Percentiles rank a stretch among this genome's conserved stretches.
Conservation (phyloP, 225 moss, liverwort and hornwort genomes). For the Ulota crispa region DNA sequence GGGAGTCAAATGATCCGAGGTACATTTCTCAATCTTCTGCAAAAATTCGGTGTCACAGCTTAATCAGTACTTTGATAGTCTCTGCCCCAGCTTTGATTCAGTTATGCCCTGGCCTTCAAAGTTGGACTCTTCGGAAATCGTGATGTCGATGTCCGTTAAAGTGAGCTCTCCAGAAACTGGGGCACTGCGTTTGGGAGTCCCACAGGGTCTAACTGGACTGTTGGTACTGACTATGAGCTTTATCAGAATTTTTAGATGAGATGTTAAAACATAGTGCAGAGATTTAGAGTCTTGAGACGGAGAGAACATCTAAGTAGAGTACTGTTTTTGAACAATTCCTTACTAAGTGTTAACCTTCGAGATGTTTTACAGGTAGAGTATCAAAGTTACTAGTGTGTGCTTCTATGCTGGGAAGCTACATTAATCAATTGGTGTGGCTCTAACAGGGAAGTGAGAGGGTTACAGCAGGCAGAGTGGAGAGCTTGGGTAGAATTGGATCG, state of each 20-base stretch:
- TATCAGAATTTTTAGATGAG: not conserved
- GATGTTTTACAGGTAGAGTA: not conserved
- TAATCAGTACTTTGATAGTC: not conserved
- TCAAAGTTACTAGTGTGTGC: not conserved
- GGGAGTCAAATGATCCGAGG: conserved; percentile 83
- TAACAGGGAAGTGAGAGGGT: conserved; percentile 67
- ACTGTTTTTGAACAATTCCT: not conserved
- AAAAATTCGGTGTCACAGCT: conserved; percentile 9
- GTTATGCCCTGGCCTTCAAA: no score
- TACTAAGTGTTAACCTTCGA: not conserved
- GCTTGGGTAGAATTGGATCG: conserved; percentile 82
- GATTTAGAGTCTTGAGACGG: not conserved
- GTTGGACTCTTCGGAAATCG: not conserved
- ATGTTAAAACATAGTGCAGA: not conserved
- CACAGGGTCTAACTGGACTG: not conserved
- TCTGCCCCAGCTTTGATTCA: not conserved
- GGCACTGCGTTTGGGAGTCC: not conserved
- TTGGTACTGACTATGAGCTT: not conserved
- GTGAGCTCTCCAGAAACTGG: not conserved
- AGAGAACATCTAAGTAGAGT: not conserved
- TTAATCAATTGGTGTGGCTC: conserved; percentile 1
- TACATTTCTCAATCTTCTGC: conserved; percentile 26
- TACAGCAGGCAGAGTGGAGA: conserved; percentile 79
- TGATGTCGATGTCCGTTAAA: not conserved
- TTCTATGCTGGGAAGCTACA: not conserved